Evolutionary conservation across 306 rosid genomes (phyloP), one percentile per base, ranked within the genome.

Genomic region (Comarum palustre): DNA sequence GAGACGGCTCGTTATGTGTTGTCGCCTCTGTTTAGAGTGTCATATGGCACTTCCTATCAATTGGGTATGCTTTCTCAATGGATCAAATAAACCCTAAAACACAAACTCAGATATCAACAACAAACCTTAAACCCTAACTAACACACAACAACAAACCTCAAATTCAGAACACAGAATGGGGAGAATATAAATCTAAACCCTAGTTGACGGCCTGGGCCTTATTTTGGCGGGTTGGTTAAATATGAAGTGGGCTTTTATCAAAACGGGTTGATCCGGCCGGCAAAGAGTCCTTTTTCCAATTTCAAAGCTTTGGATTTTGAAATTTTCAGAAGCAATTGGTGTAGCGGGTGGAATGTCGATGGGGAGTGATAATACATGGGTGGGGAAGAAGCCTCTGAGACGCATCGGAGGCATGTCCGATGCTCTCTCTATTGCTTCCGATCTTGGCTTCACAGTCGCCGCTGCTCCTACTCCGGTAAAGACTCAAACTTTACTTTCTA

Each of bases 41-140:
- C 98, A 88, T 88, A 93, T 96, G 96, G 93, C 96, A 90, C 96
- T 90, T 93, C 98, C 96, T 90, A 90, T 88, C 96, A 76, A 74
- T 79, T 66, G 96, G 96, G 93, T 77, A 76, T 69, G 69, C 81
- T 69, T 93, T 96, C 75, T 93, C 98, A 90, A 19, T 4, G 96
- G 90, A 6, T 8, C 25, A 0, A 3, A 22, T 8, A 9, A 17
- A 8, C 19, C 13, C 1, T 43, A 78, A 11, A 38, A n/a, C n/a
- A n/a, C n/a, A n/a, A n/a, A n/a, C n/a, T n/a, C n/a, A n/a, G n/a
- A n/a, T n/a, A n/a, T n/a, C 12, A 31, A 39, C 17, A 41, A 47
- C 4, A 25, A 77, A 65, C 24, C 45, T 19, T 48, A 52, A 0
- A 66, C 25, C 46, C 27, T 50, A 54, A 0, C 2, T 16, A 25